phyloP scores from a whole-genome alignment of 352 stramenopile species.

The Globisporangium nunn region DNA sequence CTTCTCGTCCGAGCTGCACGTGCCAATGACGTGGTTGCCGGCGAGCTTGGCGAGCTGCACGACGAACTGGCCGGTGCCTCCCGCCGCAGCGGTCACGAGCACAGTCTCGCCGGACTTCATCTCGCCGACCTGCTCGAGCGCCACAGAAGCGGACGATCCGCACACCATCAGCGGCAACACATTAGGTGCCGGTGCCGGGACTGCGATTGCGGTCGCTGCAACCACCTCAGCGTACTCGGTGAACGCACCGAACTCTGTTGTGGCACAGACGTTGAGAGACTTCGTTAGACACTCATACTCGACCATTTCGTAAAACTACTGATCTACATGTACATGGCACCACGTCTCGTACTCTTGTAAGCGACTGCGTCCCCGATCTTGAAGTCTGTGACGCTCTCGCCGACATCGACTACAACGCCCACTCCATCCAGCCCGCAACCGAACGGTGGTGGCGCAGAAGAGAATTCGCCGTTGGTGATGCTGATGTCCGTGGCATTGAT shows the following conservation, averaged over 20 bases:
- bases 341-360: constrained; percentile 26
- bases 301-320: too few species aligned
- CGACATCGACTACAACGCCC: constrained; percentile 28
- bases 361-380: constrained; percentile 37
- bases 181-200: constrained; percentile 9
- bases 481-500: constrained; percentile 59
- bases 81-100: constrained; percentile 26
- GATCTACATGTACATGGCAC: neutral
- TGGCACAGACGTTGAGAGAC: neutral
- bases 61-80: constrained; percentile 42
- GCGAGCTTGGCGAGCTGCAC: constrained; percentile 81
- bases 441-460: constrained; percentile 26
- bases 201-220: constrained; percentile 22
- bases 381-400: constrained; percentile 34
- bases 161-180: constrained; percentile 2
- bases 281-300: neutral
- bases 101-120: constrained; percentile 57
- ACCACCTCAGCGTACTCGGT: constrained; percentile 40
- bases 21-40: constrained; percentile 31
- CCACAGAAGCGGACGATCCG: constrained; percentile 27
- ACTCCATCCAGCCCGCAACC: constrained; percentile 11
- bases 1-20: constrained; percentile 53
- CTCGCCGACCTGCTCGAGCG: constrained; percentile 45
- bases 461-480: constrained; percentile 46
- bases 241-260: constrained; percentile 38